A percentile compares a stretch with the other conserved stretches of the same genome.
phyloP scores from a whole-genome alignment of 768 basidiomycete species.

The Pleurotus eryngii region DNA sequence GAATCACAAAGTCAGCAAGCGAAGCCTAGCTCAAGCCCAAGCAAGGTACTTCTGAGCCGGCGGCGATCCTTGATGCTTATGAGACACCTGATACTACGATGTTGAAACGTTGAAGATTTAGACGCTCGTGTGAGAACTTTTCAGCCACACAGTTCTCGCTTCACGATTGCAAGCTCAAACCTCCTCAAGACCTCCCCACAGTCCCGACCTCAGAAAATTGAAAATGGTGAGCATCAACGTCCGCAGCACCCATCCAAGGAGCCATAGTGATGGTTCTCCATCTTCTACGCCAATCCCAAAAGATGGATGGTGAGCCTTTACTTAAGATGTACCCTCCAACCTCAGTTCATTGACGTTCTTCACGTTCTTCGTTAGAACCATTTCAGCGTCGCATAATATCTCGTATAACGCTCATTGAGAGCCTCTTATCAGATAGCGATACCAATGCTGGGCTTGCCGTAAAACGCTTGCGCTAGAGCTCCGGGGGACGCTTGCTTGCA shows the following conservation, averaged over 20 bases:
- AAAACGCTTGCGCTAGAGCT: constrained; percentile 48
- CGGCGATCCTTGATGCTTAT: too few species aligned
- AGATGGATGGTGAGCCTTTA: constrained; percentile 53
- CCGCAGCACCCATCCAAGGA: constrained; percentile 21
- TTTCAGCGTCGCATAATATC: constrained; percentile 22
- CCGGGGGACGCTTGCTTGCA: constrained; percentile 35
- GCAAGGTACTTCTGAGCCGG: too few species aligned
- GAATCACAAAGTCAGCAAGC: too few species aligned
- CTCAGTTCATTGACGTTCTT: constrained; percentile 8
- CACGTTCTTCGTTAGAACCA: constrained; percentile 17
- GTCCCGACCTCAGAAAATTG: constrained; percentile 36
- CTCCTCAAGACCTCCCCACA: constrained; percentile 2
- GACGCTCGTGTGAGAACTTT: too few species aligned
- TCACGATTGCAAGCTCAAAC: too few species aligned
- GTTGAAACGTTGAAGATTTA: too few species aligned
- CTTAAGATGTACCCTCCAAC: constrained; percentile 31
- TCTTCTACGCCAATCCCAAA: constrained; percentile 22
- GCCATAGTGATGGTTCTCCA: constrained; percentile 36
- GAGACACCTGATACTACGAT: too few species aligned
- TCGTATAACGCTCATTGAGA: neutral
- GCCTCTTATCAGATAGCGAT: neutral
- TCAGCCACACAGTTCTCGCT: too few species aligned
- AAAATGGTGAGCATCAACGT: constrained; percentile 51
- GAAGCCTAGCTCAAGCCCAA: too few species aligned
- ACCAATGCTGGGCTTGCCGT: constrained; percentile 35